A percentile compares a stretch with the other conserved stretches of the same genome.
Evolutionary conservation across 2,329 filamentous ascomycete species (phyloP).

Genomic region (Didymella pinodella): DNA sequence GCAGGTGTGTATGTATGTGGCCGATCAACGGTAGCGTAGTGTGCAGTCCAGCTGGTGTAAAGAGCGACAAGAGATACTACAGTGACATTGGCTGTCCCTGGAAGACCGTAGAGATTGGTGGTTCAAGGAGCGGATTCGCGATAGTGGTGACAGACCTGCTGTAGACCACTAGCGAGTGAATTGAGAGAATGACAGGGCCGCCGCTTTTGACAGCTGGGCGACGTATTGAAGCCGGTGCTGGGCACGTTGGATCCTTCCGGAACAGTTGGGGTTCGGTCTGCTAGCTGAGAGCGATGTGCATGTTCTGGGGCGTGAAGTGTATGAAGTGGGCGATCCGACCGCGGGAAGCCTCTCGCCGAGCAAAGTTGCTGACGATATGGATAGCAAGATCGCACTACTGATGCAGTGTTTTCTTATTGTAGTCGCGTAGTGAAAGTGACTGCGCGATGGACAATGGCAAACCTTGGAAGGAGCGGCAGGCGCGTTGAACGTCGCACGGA

Average conservation of each 20-base stretch:
- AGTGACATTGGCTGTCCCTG: conserved; percentile 35
- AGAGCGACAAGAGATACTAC: conserved; percentile 40
- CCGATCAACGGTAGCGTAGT: conserved; percentile 46
- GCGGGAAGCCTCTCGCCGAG: conserved; percentile 32
- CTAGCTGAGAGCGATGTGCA: conserved; percentile 40
- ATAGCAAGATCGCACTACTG: conserved; percentile 16
- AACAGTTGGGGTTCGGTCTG: conserved; percentile 23
- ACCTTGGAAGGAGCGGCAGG: conserved; percentile 32
- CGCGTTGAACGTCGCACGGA: conserved; percentile 28
- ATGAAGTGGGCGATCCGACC: conserved; percentile 39
- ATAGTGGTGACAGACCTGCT: conserved; percentile 51
- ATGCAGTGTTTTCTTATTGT: conserved; percentile 22
- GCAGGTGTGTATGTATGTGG: conserved; percentile 28
- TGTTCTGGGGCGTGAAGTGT: conserved; percentile 44
- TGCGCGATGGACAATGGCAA: conserved; percentile 21
- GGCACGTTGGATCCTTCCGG: conserved; percentile 19
- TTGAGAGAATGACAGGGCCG: conserved; percentile 41
- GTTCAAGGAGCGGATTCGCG: conserved; percentile 25
- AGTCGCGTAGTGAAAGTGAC: conserved; percentile 29
- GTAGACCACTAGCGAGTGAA: conserved; percentile 45
- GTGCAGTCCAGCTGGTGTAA: conserved; percentile 51
- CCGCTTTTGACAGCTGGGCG: conserved; percentile 29
- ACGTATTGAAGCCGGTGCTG: conserved; percentile 28
- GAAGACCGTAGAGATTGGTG: conserved; percentile 8
- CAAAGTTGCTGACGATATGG: conserved; percentile 29